A percentile compares a stretch with the other conserved stretches of the same genome.
Evolutionary conservation across 768 basidiomycete species (phyloP).

Genomic region (Psilocybe subaeruginosa): DNA sequence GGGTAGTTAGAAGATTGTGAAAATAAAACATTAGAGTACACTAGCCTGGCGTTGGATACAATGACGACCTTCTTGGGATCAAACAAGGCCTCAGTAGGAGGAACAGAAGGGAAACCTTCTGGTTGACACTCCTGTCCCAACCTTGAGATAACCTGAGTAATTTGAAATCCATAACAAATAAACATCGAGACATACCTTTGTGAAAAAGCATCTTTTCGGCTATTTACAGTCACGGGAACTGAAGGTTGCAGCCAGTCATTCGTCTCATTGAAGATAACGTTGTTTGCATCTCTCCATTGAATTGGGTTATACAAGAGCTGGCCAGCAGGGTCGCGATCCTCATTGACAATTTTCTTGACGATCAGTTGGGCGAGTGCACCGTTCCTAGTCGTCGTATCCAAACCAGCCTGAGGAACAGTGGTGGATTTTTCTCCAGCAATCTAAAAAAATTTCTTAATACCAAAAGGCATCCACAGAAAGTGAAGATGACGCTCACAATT

Average conservation of each 20-base stretch:
- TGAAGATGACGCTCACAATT: slow-evolving; percentile 34
- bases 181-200: slow-evolving; percentile 34
- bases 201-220: slow-evolving; percentile 51
- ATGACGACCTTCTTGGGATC: slow-evolving; percentile 54
- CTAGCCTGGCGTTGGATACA: slow-evolving; percentile 55
- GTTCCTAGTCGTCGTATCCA: slow-evolving; percentile 52
- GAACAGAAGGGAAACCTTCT: slow-evolving; percentile 24
- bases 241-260: slow-evolving; percentile 51
- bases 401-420: slow-evolving; percentile 58
- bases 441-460: slow-evolving; percentile 25
- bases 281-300: slow-evolving; percentile 48
- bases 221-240: slow-evolving; percentile 49
- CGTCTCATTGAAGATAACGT: slow-evolving; percentile 39
- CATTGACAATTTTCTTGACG: slow-evolving; percentile 41
- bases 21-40: neutral
- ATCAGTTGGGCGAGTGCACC: slow-evolving; percentile 56
- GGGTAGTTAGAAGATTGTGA: too few relatives aligned
- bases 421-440: slow-evolving; percentile 56
- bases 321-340: slow-evolving; percentile 44
- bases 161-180: neutral
- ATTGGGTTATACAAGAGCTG: slow-evolving; percentile 51
- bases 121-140: slow-evolving; percentile 46
- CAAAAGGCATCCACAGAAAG: neutral
- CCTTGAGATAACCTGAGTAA: slow-evolving; percentile 23
- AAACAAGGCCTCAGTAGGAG: slow-evolving; percentile 53